Conservation (phyloP, 805 yeast species). For the Kazachstania viticola region DNA sequence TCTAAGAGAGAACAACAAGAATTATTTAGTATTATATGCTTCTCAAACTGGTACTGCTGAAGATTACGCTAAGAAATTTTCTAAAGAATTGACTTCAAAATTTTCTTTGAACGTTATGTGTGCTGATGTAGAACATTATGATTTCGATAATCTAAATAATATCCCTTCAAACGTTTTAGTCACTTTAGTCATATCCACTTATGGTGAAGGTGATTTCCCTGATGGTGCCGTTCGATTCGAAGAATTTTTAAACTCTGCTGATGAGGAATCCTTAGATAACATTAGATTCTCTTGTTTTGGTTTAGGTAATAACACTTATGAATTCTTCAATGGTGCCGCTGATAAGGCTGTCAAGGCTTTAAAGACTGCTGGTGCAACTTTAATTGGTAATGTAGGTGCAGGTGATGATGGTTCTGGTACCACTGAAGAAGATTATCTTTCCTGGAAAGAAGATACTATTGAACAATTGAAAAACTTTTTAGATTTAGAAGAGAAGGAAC, state of each 20-base stretch:
- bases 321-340: constrained; percentile 78
- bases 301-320: constrained; percentile 90
- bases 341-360: constrained; percentile 43
- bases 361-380: constrained; percentile 54
- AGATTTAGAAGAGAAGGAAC: constrained; percentile 66
- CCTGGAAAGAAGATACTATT: constrained; percentile 80
- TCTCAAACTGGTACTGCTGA: constrained; percentile 99
- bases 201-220: constrained; percentile 98
- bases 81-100: constrained; percentile 76
- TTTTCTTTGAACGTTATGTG: constrained; percentile 76
- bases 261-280: constrained; percentile 38
- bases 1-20: constrained; percentile 51
- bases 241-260: constrained; percentile 41
- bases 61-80: constrained; percentile 83
- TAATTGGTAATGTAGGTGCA: constrained; percentile 68
- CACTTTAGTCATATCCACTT: constrained; percentile 78
- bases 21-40: constrained; percentile 73
- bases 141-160: constrained; percentile 62
- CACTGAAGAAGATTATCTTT: constrained; percentile 85
- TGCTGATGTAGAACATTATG: constrained; percentile 83
- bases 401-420: constrained; percentile 96
- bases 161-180: constrained; percentile 46
- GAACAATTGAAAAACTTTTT: constrained; percentile 52
- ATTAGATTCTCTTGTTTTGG: constrained; percentile 74
- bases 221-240: constrained; percentile 78